Base-by-base conservation (phyloP, 1,284 basidiomycete genomes). In the Ceratobasidium sp. region DNA sequence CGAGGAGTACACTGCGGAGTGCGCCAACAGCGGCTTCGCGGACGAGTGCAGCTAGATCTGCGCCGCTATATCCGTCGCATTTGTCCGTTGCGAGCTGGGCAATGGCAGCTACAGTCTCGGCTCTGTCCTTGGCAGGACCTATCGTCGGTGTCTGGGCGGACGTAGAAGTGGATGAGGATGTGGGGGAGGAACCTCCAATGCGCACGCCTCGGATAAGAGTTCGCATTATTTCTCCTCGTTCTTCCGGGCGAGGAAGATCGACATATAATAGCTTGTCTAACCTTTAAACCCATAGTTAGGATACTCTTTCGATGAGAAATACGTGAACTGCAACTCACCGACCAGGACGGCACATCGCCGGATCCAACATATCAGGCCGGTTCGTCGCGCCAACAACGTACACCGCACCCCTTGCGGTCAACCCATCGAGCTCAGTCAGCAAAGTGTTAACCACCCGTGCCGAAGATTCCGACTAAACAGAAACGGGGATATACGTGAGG, bases 341-440 rank as follows among this genome's bases (percentile, higher is more conserved):
- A 0, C 97, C 97, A 0, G 97, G 97, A 20, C 97, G 93, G 77
- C 96, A 96, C 97, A 99, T 98, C 3, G 97, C 97, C 0, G 97
- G 97, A 83, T 99, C 97, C 80, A 99, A 96, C 92, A 99, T 98
- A 86, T 99, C 97, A 0, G 97, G 97, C n/a, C 97, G 89, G 85
- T 99, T 99, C 4, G 97, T 99, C 0, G 97, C 97, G 0, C 94
- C 97, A 80, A 99, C 96, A 35, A 99, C 96, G 83, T 97, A 98
- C 73, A 99, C 97, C 68, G 91, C 90, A 83, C 95, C 96, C 78
- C 97, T 91, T 0, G 92, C 88, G 81, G 98, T 96, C 46, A 99
- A 91, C 0, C 97, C 97, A 82, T 99, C 97, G 35, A 99, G 91
- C 85, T 99, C 97, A 0, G 97, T 98, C 1, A 99, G 89, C 8